phyloP scores from a whole-genome alignment of 805 yeast species.

The Kodamaea kaohsiungensis region DNA sequence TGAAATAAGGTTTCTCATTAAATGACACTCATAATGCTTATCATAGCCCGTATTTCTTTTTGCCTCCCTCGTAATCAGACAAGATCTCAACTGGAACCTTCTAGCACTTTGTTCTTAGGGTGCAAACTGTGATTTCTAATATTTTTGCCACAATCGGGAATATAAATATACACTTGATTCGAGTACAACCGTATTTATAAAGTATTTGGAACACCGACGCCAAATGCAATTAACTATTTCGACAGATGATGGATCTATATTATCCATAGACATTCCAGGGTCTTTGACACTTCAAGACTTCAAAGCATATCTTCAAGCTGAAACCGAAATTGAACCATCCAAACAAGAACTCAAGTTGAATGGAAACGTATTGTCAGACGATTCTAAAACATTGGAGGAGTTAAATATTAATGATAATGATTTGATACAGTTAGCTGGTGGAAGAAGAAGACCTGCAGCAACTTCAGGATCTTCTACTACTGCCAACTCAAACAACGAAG shows the following conservation, averaged over 20 bases:
- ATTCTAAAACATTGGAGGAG: slow-evolving; percentile 41
- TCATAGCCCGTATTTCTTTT: too few relatives aligned
- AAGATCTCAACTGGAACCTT: not conserved
- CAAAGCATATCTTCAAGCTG: slow-evolving; percentile 71
- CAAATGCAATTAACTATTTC: slow-evolving; percentile 22
- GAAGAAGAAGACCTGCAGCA: slow-evolving; percentile 1
- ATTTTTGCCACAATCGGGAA: slow-evolving; percentile 3
- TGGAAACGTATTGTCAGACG: slow-evolving; percentile 39
- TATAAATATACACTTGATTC: not conserved
- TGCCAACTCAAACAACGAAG: slow-evolving; percentile 5
- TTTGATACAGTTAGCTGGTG: slow-evolving; percentile 45
- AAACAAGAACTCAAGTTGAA: slow-evolving; percentile 53
- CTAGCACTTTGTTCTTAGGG: not conserved
- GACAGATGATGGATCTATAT: slow-evolving; percentile 23
- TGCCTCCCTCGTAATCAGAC: too few relatives aligned
- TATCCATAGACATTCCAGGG: slow-evolving; percentile 62
- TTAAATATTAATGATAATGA: slow-evolving; percentile 60
- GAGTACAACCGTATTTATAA: too few relatives aligned
- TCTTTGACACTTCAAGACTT: slow-evolving; percentile 68
- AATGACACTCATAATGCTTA: not conserved
- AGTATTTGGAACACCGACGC: not conserved
- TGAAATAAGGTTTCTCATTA: not conserved
- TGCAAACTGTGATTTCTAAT: not conserved
- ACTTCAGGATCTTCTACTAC: slow-evolving; percentile 1
- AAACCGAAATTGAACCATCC: slow-evolving; percentile 52